Conservation (phyloP, 192 early-diverging fungal genomes). For the Diversispora epigaea region DNA sequence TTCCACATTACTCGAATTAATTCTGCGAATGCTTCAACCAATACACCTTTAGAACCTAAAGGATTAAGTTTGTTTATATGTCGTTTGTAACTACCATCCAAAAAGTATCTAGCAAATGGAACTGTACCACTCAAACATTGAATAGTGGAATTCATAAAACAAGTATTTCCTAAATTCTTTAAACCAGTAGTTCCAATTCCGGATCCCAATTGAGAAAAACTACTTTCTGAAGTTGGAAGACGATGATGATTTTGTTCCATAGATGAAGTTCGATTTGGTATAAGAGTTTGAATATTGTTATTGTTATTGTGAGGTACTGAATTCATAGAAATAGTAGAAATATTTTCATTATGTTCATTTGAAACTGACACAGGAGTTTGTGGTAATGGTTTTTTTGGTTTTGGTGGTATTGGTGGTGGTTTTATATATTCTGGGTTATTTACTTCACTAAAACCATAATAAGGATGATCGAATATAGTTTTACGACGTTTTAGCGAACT, state of each 20-base stretch:
- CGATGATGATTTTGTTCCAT: conserved; percentile 33
- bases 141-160: conserved; percentile 83
- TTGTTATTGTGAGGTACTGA: conserved; percentile 2
- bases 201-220: conserved; percentile 46
- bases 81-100: conserved; percentile 61
- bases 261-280: conserved; percentile 35
- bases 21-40: conserved; percentile 75
- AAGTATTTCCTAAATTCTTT: conserved; percentile 83
- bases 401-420: conserved; percentile 24
- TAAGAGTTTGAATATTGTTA: conserved; percentile 28
- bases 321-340: neutral
- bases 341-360: neutral
- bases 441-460: conserved; percentile 48
- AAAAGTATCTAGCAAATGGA: conserved; percentile 71
- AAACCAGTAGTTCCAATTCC: conserved; percentile 69
- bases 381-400: conserved; percentile 21
- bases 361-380: neutral
- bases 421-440: conserved; percentile 28
- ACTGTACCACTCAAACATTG: conserved; percentile 74
- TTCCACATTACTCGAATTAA: conserved; percentile 84
- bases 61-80: conserved; percentile 67
- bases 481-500: conserved; percentile 38
- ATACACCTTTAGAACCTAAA: conserved; percentile 68
- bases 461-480: conserved; percentile 62
- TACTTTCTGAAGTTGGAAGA: conserved; percentile 35